Evolutionary conservation across 768 basidiomycete genomes (phyloP), one percentile per base, ranked within the genome.

Genomic region (Russula griseocarnosa): DNA sequence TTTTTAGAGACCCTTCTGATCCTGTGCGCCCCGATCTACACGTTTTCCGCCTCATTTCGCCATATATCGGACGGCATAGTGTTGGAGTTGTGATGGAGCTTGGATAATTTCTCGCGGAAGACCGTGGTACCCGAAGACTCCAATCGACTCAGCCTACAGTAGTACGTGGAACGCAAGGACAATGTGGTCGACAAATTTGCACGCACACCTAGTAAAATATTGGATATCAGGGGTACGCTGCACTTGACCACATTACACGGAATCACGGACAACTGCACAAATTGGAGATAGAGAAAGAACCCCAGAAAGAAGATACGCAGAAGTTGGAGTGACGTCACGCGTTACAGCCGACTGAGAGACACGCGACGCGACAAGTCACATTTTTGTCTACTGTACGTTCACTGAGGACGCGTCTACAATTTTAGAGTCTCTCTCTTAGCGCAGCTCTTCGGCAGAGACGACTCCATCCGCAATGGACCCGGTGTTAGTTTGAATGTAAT

Each of bases 401-500:
- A n/a, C n/a, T n/a, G 13, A 26, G 10, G 55, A 44, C 42, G 42
- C 40, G 38, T 55, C 26, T 28, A 9, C n/a, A 24, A 22, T 55
- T n/a, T 55, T 5, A 24, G 20, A 36, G 14, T n/a, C n/a, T 58
- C 47, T 32, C 46, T 30, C 20, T 58, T 7, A 40, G 22, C 40
- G 20, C n/a, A 18, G 1, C 26, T 20, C 28, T 42, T 52, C 14
- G 18, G 24, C 18, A 28, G 56, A 51, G 38, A 50, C 10, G 34
- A 16, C n/a, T 18, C 47, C 22, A 16, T 51, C 24, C 51, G 20
- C 4, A 20, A 65, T 65, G 64, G 32, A 61, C n/a, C 20, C 64
- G 0, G 34, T 65, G 64, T 65, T 38, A 42, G 64, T 61, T 18
- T 28, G 36, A 55, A 13, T 36, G 4, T 46, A 8, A 5, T 44